A percentile compares a stretch with the other conserved stretches of the same genome.
Evolutionary conservation across 2,329 filamentous ascomycete species (phyloP).

Genomic region (Endoconidiophora polonica): DNA sequence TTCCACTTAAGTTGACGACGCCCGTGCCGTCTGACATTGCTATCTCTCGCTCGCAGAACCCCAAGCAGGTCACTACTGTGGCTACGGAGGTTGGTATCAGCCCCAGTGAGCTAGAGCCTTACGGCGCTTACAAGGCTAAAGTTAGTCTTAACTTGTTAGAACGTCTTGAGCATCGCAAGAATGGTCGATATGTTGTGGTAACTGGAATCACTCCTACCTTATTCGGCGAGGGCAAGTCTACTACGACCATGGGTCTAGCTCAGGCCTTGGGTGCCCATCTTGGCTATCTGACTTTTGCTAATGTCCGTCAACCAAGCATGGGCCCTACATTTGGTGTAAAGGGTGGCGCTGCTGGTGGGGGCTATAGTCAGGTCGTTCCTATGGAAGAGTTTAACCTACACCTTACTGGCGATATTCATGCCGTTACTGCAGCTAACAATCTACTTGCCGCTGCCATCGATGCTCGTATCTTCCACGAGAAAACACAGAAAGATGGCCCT

Average conservation of each 20-base stretch:
- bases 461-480: slow-evolving; percentile 95
- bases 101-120: slow-evolving; percentile 79
- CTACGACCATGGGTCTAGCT: slow-evolving; percentile 86
- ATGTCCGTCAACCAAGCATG: slow-evolving; percentile 91
- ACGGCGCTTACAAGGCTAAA: slow-evolving; percentile 92
- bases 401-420: slow-evolving; percentile 93
- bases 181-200: slow-evolving; percentile 84
- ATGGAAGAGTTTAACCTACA: slow-evolving; percentile 99
- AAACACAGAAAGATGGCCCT: slow-evolving; percentile 77
- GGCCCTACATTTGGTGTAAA: slow-evolving; percentile 98
- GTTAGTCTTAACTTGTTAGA: slow-evolving; percentile 70
- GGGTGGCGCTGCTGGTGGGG: slow-evolving; percentile 88
- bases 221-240: slow-evolving; percentile 93
- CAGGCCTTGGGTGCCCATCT: slow-evolving; percentile 85
- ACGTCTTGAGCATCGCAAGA: slow-evolving; percentile 67
- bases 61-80: slow-evolving; percentile 77
- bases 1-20: slow-evolving; percentile 62
- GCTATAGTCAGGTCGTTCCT: slow-evolving; percentile 96
- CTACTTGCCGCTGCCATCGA: slow-evolving; percentile 90
- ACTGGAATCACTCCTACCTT: slow-evolving; percentile 95
- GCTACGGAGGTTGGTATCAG: slow-evolving; percentile 79
- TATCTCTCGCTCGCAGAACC: slow-evolving; percentile 72
- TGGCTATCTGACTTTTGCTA: slow-evolving; percentile 78
- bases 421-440: slow-evolving; percentile 94
- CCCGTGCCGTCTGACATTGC: slow-evolving; percentile 95